Evolutionary conservation across 306 rosid genomes (phyloP).

Genomic region (Castanea mollissima): DNA sequence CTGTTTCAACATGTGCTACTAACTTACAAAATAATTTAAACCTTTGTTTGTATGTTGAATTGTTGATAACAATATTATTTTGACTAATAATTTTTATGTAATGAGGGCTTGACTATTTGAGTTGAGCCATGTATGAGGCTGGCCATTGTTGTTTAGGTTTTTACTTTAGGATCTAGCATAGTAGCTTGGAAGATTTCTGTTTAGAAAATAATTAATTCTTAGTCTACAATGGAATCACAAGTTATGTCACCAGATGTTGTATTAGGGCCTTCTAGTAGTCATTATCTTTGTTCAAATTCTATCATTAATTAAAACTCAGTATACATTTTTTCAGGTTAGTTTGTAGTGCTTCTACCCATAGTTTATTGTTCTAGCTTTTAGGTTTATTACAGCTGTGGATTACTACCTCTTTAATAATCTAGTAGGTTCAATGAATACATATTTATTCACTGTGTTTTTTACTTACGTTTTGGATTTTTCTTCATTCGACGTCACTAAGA

Average conservation of each 20-base stretch:
- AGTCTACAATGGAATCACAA: not conserved
- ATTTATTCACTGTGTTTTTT: not conserved
- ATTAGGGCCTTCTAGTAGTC: not conserved
- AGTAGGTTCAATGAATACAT: not conserved
- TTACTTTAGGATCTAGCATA: too few species aligned
- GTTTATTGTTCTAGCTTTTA: not conserved
- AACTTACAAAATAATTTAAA: too few species aligned
- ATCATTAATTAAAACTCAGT: not conserved
- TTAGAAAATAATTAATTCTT: not conserved
- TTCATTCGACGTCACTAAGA: not conserved
- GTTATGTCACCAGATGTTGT: not conserved
- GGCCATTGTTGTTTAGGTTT: too few species aligned
- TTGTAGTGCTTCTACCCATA: not conserved
- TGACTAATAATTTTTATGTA: too few species aligned
- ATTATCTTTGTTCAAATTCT: not conserved
- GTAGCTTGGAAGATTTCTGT: too few species aligned
- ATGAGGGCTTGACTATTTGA: too few species aligned
- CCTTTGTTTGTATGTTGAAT: too few species aligned
- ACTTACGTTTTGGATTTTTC: not conserved
- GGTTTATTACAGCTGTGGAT: not conserved
- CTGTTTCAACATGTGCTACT: too few species aligned
- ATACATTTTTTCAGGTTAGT: not conserved
- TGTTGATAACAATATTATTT: too few species aligned
- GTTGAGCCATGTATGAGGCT: too few species aligned
- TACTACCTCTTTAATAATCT: not conserved